phyloP scores from a whole-genome alignment of 495 filamentous ascomycete species.

The Penicillium antarcticum region DNA sequence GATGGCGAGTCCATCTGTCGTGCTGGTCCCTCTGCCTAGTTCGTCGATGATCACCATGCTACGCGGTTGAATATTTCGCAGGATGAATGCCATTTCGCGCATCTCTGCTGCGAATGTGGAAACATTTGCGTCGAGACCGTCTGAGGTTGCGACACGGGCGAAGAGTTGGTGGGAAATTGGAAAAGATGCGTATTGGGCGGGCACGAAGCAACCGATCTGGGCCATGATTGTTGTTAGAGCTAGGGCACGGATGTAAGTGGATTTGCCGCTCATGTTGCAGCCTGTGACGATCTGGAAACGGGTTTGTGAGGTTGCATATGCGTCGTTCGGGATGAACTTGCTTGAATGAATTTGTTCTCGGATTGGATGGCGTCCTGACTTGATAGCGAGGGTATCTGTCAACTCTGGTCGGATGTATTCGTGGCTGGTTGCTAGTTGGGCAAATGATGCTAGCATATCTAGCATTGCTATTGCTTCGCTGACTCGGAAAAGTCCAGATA shows the following conservation, averaged over 20 bases:
- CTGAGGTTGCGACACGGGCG: slow-evolving; percentile 79
- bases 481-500: slow-evolving; percentile 68
- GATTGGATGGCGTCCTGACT: slow-evolving; percentile 80
- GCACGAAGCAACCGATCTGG: slow-evolving; percentile 89
- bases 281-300: slow-evolving; percentile 94
- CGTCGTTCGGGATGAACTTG: slow-evolving; percentile 83
- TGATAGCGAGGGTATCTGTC: slow-evolving; percentile 71
- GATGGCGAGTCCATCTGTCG: slow-evolving; percentile 81
- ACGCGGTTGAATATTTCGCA: slow-evolving; percentile 68
- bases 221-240: slow-evolving; percentile 88
- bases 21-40: slow-evolving; percentile 87
- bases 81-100: slow-evolving; percentile 90
- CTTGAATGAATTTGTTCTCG: slow-evolving; percentile 64
- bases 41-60: slow-evolving; percentile 90
- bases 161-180: slow-evolving; percentile 81
- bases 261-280: slow-evolving; percentile 99
- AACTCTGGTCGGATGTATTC: slow-evolving; percentile 82
- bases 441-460: slow-evolving; percentile 87
- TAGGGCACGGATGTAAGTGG: slow-evolving; percentile 86
- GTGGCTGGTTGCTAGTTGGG: slow-evolving; percentile 68
- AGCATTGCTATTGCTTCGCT: slow-evolving; percentile 86
- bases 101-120: slow-evolving; percentile 95
- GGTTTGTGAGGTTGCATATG: slow-evolving; percentile 70
- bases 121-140: slow-evolving; percentile 85
- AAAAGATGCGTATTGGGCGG: slow-evolving; percentile 78